A percentile compares a stretch with the other conserved stretches of the same genome.
These are phyloP conservation scores for Chytriomyces sp. DNA, from an alignment of 192 early-diverging fungal genomes.

Conservation along the genomic window DNA sequence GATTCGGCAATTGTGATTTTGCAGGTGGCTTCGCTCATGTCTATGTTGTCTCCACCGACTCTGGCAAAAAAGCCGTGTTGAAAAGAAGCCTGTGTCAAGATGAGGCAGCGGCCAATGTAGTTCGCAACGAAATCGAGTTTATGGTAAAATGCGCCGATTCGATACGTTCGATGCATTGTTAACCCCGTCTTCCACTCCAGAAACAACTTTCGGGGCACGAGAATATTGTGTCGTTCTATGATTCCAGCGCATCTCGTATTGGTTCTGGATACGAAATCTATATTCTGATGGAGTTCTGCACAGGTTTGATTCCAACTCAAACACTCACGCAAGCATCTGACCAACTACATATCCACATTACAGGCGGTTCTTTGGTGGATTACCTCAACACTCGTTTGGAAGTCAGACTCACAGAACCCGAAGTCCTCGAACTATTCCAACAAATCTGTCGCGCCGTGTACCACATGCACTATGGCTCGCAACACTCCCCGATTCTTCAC, in stretches of 20 bases:
- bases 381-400: slow-evolving; percentile 84
- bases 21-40: slow-evolving; percentile 91
- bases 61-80: slow-evolving; percentile 69
- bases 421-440: slow-evolving; percentile 87
- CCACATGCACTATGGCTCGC: slow-evolving; percentile 78
- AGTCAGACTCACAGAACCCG: slow-evolving; percentile 75
- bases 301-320: slow-evolving; percentile 54
- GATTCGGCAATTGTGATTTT: background rate
- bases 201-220: slow-evolving; percentile 69
- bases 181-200: background rate
- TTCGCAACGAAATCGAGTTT: slow-evolving; percentile 76
- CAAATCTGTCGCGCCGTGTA: slow-evolving; percentile 88
- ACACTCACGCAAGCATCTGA: background rate
- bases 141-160: slow-evolving; percentile 61
- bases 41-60: slow-evolving; percentile 70
- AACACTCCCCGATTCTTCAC: slow-evolving; percentile 80
- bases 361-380: slow-evolving; percentile 80
- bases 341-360: background rate
- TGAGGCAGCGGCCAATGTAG: slow-evolving; percentile 60
- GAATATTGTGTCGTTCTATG: slow-evolving; percentile 82
- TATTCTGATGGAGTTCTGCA: slow-evolving; percentile 94
- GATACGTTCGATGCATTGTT: background rate
- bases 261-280: slow-evolving; percentile 76
- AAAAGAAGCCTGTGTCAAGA: slow-evolving; percentile 82
- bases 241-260: slow-evolving; percentile 53